Percentiles rank a stretch among this genome's conserved stretches.
Conservation (phyloP, 345 rosid species). For the Xanthoceras sorbifolium region DNA sequence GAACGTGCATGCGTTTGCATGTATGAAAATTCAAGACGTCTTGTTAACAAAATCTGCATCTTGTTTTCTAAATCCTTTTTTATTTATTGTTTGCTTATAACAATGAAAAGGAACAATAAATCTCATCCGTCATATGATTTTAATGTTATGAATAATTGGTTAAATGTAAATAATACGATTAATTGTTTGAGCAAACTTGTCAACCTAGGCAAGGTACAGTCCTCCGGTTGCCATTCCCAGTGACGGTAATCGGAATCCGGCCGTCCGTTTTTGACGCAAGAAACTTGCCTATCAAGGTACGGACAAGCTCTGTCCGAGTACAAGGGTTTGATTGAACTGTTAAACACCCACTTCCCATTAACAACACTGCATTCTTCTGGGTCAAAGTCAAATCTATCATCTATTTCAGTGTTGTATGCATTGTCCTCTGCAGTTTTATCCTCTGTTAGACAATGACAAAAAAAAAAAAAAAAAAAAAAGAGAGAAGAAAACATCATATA, state of each 20-base stretch:
- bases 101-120: too few species aligned
- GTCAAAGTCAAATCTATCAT: constrained; percentile 85
- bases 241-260: constrained; percentile 65
- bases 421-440: constrained; percentile 33
- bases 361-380: constrained; percentile 80
- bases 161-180: background rate
- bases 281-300: constrained; percentile 72
- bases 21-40: too few species aligned
- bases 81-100: too few species aligned
- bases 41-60: too few species aligned
- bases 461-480: background rate
- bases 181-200: background rate
- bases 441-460: constrained; percentile 30
- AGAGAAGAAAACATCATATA: too few species aligned
- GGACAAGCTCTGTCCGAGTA: constrained; percentile 84
- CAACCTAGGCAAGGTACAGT: constrained; percentile 78
- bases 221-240: constrained; percentile 98
- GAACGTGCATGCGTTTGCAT: too few species aligned
- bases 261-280: constrained; percentile 72
- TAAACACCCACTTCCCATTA: constrained; percentile 81
- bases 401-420: constrained; percentile 41
- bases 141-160: too few species aligned
- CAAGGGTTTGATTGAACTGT: constrained; percentile 57
- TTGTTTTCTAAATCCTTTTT: too few species aligned
- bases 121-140: too few species aligned